These are phyloP conservation scores for Pichia sp. DNA, from an alignment of 1,139 yeast species.

Conservation along the genomic window DNA sequence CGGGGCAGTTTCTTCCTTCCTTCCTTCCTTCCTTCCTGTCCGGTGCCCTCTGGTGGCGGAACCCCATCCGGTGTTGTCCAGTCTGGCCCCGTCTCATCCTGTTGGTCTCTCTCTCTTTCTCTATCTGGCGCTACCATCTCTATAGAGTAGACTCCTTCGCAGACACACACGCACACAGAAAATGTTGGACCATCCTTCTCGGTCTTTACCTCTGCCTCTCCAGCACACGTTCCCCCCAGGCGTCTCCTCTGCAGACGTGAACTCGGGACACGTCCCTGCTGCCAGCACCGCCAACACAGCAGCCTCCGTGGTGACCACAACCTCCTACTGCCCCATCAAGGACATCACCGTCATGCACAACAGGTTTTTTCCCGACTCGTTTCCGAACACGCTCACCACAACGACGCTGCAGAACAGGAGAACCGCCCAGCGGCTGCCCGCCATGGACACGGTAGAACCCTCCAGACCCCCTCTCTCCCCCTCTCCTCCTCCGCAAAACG, in stretches of 20 bases:
- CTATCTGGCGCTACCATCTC: no score
- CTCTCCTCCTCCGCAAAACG: background rate
- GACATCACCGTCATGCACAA: constrained; percentile 4
- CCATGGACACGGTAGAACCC: no score
- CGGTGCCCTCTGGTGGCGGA: no score
- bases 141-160: background rate
- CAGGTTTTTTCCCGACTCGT: constrained; percentile 1
- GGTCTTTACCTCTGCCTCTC: background rate
- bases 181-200: background rate
- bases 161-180: background rate
- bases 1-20: background rate
- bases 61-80: background rate
- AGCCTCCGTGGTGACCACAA: background rate
- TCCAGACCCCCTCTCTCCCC: background rate
- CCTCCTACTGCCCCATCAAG: constrained; percentile 10
- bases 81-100: no score
- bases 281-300: no score
- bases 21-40: background rate
- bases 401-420: constrained; percentile 4
- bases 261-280: no score
- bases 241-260: no score
- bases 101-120: no score
- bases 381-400: constrained; percentile 5
- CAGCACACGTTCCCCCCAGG: background rate
- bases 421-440: background rate